Conservation (phyloP, 116 monocot genomes). For the Thalassia testudinum region DNA sequence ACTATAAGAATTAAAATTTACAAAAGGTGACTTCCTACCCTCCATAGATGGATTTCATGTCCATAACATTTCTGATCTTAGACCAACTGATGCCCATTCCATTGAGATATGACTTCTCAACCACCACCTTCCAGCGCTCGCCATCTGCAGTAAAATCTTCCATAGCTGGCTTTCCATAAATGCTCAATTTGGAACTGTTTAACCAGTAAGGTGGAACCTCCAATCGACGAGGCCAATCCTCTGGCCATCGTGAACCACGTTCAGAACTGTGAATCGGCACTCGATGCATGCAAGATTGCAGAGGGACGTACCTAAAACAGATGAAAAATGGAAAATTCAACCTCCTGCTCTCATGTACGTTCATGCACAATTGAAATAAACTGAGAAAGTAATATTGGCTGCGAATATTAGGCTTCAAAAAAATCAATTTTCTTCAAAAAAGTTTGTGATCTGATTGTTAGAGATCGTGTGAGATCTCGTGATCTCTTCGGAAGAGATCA, state of each 20-base stretch:
- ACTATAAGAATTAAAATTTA: background rate
- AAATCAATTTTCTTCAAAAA: too few species aligned
- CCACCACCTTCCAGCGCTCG: conserved; percentile 52
- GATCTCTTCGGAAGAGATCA: too few species aligned
- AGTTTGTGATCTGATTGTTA: too few species aligned
- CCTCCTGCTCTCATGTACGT: too few species aligned
- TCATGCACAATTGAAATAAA: too few species aligned
- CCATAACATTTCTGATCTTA: conserved; percentile 88
- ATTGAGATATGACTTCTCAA: conserved; percentile 52
- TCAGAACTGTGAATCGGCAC: conserved; percentile 34
- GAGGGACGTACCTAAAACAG: conserved; percentile 65
- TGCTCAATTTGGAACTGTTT: conserved; percentile 34
- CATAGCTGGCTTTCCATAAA: conserved; percentile 52
- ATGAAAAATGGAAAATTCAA: background rate
- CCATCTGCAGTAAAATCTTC: conserved; percentile 63
- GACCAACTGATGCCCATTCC: conserved; percentile 75
- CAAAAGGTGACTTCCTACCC: conserved; percentile 32
- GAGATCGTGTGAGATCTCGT: too few species aligned
- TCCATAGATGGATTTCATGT: conserved; percentile 95
- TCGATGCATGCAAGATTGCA: conserved; percentile 72
- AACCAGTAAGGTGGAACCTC: conserved; percentile 72
- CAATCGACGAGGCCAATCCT: conserved; percentile 52
- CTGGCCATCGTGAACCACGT: conserved; percentile 60
- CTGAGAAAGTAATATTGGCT: too few species aligned
- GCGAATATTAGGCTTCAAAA: too few species aligned